Conservation (phyloP, 306 rosid genomes). For the Vigna hirtella region DNA sequence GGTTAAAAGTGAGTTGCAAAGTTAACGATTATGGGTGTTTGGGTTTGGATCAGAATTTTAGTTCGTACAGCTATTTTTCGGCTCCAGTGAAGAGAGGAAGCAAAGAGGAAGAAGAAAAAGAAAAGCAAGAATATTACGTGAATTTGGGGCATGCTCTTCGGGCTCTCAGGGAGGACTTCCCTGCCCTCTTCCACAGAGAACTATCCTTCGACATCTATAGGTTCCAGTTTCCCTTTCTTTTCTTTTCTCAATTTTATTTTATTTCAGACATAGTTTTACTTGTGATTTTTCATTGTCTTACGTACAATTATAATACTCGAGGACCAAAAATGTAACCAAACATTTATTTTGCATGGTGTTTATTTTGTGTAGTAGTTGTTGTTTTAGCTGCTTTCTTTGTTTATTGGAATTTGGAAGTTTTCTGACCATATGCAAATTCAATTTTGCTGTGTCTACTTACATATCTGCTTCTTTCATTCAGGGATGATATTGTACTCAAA, state of each 20-base stretch:
- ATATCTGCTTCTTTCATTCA: background rate
- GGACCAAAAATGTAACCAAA: background rate
- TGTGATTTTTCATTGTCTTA: too few relatives aligned
- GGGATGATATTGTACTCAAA: slow-evolving; percentile 20
- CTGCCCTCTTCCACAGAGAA: slow-evolving; percentile 24
- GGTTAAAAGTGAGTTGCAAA: slow-evolving; percentile 4
- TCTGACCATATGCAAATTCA: background rate
- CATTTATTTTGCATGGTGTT: too few relatives aligned
- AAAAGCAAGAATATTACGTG: background rate
- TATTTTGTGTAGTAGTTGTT: background rate
- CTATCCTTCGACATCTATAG: slow-evolving; percentile 12
- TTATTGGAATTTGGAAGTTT: background rate
- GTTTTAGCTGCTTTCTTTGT: background rate
- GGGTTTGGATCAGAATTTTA: background rate
- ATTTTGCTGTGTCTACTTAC: background rate
- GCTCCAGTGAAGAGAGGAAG: background rate
- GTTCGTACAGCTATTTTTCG: background rate
- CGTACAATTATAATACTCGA: background rate
- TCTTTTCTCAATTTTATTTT: background rate
- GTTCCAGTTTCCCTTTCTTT: background rate
- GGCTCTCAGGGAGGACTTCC: slow-evolving; percentile 20
- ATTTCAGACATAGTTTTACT: too few relatives aligned
- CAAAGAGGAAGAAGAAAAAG: slow-evolving; percentile 1
- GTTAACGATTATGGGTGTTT: background rate
- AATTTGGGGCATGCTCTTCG: slow-evolving; percentile 24